Base-by-base conservation (phyloP, 305 asterid genomes). In the Fraxinus albicans region DNA sequence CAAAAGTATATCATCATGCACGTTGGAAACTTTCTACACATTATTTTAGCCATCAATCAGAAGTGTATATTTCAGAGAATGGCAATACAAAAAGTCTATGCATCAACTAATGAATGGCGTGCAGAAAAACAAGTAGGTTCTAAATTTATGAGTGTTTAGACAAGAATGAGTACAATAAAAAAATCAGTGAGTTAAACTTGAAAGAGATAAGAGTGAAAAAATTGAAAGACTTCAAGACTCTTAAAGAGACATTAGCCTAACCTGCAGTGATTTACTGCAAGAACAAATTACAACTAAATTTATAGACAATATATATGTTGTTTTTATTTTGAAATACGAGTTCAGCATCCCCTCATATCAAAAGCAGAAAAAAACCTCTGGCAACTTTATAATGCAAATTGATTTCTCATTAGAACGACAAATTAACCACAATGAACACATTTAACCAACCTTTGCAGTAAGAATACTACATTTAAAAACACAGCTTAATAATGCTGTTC, bases 351-450 rank as follows among this genome's bases (percentile, higher is more conserved):
- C 78, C 44, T 72, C 77, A 4, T 34, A 63, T 47, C 63, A 79
- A 67, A 81, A 47, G 77, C 77, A 17, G 25, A 70, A 27, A 75
- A 73, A 79, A 27, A 79, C 15, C 38, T 34, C 10, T 17, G 8
- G 76, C 19, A 23, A 73, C 53, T 58, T 50, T 4, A 69, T 29
- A 17, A 31, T 69, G 72, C 50, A 74, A 29, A 53, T 73, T 17
- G 3, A 34, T 40, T 40, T 53, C 63, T 77, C 58, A 40, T 12
- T 77, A 33, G 60, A 29, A n/a, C 65, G 23, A 42, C 70, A 73
- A 72, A 74, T 55, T 55, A n/a, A 42, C 72, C 70, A 74, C 23
- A 76, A 76, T 67, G 33, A 60, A 82, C 67, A 67, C 19, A 44
- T 42, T 8, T 38, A 29, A 8, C 19, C 33, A 65, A 36, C 79